Conservation (phyloP, 768 basidiomycete species). For the Leccinum olivaceopallidum region DNA sequence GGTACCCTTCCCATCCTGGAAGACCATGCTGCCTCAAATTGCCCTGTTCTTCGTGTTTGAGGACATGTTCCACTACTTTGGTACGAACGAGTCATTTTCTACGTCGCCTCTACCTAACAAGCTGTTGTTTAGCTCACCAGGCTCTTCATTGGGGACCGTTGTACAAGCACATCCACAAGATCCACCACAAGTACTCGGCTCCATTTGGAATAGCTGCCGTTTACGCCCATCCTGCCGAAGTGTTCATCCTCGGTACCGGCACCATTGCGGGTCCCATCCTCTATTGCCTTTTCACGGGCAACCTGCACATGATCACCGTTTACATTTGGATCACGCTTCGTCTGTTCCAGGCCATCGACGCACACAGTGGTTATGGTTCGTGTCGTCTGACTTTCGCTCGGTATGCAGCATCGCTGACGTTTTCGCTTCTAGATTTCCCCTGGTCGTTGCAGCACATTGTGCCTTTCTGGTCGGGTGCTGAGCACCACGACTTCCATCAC, state of each 20-base stretch:
- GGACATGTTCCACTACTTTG: slow-evolving; percentile 92
- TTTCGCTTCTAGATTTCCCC: slow-evolving; percentile 74
- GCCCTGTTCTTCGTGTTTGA: slow-evolving; percentile 94
- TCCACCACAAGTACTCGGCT: slow-evolving; percentile 96
- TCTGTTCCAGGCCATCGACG: slow-evolving; percentile 96
- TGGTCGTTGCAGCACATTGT: slow-evolving; percentile 93
- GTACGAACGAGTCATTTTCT: slow-evolving; percentile 37
- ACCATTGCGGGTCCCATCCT: slow-evolving; percentile 88
- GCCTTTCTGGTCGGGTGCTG: slow-evolving; percentile 97
- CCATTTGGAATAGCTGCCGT: slow-evolving; percentile 98
- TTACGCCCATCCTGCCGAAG: slow-evolving; percentile 96
- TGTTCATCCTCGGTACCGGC: slow-evolving; percentile 91
- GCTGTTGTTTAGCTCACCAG: slow-evolving; percentile 65
- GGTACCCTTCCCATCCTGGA: slow-evolving; percentile 82
- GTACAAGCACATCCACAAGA: slow-evolving; percentile 93
- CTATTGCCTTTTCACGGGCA: slow-evolving; percentile 71
- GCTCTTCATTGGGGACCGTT: slow-evolving; percentile 81
- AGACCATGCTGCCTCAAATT: slow-evolving; percentile 73
- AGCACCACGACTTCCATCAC: slow-evolving; percentile 99
- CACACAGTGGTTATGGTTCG: slow-evolving; percentile 93
- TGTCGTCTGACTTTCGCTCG: slow-evolving; percentile 9
- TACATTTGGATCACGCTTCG: slow-evolving; percentile 93
- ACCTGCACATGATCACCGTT: slow-evolving; percentile 88
- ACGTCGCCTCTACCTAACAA: background rate
- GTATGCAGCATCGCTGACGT: background rate